These are phyloP conservation scores for Zygosaccharomyces pseudobailii DNA, from an alignment of 1,139 yeast species.

Conservation along the genomic window DNA sequence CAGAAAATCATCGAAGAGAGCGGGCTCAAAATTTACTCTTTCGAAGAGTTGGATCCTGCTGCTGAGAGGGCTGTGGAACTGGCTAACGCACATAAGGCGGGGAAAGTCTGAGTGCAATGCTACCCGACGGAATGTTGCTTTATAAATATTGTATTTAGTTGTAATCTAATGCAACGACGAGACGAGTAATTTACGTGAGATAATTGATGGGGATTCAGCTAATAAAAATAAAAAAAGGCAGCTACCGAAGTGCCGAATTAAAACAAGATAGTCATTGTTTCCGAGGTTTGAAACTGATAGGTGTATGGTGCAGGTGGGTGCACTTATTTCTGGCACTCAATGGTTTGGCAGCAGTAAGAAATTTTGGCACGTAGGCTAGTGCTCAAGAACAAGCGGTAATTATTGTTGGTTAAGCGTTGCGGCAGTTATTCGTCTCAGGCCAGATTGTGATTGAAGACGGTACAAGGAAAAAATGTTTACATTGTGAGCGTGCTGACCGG, in stretches of 20 bases:
- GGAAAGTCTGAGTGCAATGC: not conserved
- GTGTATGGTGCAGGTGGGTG: not conserved
- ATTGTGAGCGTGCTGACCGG: no score
- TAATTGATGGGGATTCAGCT: not conserved
- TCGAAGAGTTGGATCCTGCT: constrained; percentile 93
- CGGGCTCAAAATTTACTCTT: constrained; percentile 88
- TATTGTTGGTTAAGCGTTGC: no score
- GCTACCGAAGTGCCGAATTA: not conserved
- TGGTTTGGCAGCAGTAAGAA: no score
- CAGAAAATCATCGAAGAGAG: constrained; percentile 81
- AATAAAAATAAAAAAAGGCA: not conserved
- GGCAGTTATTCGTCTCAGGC: no score
- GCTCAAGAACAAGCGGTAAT: no score
- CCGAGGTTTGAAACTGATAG: not conserved
- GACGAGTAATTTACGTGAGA: not conserved
- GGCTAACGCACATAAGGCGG: constrained; percentile 34
- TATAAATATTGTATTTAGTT: not conserved
- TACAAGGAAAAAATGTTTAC: no score
- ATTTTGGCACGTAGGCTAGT: no score
- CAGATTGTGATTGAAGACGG: no score
- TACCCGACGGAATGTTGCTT: not conserved
- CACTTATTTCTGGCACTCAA: no score
- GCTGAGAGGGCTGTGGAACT: constrained; percentile 91
- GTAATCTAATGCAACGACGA: not conserved
- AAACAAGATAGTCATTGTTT: not conserved